Percentiles rank a stretch among this genome's conserved stretches.
Conservation (phyloP, 108 stramenopile species). For the Fistulifera pelliculosa region DNA sequence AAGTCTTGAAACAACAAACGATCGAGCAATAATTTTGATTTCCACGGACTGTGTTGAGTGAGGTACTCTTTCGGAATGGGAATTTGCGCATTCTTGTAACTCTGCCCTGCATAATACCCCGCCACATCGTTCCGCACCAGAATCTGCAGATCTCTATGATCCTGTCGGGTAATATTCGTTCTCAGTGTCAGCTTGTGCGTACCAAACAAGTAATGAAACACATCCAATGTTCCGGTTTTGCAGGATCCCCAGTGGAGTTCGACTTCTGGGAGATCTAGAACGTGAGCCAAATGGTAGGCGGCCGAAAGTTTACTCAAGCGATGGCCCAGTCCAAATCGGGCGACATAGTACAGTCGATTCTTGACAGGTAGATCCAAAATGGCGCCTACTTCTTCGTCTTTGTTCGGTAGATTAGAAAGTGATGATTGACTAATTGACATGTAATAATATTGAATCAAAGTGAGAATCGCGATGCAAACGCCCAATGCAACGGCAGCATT, state of each 20-base stretch:
- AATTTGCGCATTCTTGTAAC: slow-evolving; percentile 26
- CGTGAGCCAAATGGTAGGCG: slow-evolving; percentile 20
- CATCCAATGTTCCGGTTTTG: slow-evolving; percentile 8
- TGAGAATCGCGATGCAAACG: too few relatives aligned
- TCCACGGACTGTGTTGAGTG: slow-evolving; percentile 2
- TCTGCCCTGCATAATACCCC: slow-evolving; percentile 36
- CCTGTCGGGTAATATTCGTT: background rate
- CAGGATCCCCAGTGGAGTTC: slow-evolving; percentile 24
- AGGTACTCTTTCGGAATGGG: slow-evolving; percentile 2
- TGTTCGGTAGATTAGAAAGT: too few relatives aligned
- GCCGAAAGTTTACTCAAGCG: slow-evolving; percentile 20
- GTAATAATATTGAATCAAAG: too few relatives aligned
- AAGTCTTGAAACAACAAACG: slow-evolving; percentile 22
- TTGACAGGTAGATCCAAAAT: too few relatives aligned
- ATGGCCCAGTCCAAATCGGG: slow-evolving; percentile 37
- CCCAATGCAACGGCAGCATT: too few relatives aligned
- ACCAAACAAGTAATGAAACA: slow-evolving; percentile 32
- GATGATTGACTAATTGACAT: too few relatives aligned
- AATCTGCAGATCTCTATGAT: slow-evolving; percentile 13
- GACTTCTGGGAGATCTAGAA: slow-evolving; percentile 16
- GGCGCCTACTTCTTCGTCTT: too few relatives aligned
- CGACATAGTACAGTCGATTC: slow-evolving; percentile 5
- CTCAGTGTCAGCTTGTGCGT: background rate
- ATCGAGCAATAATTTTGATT: slow-evolving; percentile 20
- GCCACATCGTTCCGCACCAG: slow-evolving; percentile 38